Percentiles rank a stretch among this genome's conserved stretches.
Conservation (phyloP, 495 filamentous ascomycete species). For the Tuber melanosporum region DNA sequence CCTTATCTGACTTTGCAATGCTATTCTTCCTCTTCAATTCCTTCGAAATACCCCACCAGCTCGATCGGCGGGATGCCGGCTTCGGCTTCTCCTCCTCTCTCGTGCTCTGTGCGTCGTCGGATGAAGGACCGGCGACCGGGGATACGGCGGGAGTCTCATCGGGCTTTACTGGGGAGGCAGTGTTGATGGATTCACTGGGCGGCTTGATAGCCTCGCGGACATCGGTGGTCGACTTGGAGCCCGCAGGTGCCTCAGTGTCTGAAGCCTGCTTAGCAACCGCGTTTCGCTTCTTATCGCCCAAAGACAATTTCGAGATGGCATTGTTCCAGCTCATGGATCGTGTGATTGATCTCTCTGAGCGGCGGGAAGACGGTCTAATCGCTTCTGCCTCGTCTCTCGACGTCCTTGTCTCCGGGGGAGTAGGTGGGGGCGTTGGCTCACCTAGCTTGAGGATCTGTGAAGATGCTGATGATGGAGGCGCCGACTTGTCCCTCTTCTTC, state of each 20-base stretch:
- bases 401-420: constrained; percentile 30
- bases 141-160: constrained; percentile 46
- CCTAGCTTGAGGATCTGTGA: constrained; percentile 34
- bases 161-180: constrained; percentile 14
- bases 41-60: constrained; percentile 24
- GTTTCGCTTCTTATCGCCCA: constrained; percentile 31
- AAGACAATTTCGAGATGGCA: constrained; percentile 24
- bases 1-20: constrained; percentile 26
- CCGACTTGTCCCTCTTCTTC: constrained; percentile 27
- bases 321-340: constrained; percentile 35
- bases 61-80: constrained; percentile 40
- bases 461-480: constrained; percentile 21
- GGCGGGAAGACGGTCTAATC: constrained; percentile 29
- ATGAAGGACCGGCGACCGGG: constrained; percentile 50
- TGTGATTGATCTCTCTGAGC: constrained; percentile 31
- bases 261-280: constrained; percentile 34
- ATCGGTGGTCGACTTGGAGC: constrained; percentile 8
- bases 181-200: background rate
- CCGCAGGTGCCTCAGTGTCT: constrained; percentile 29
- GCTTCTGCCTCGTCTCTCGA: constrained; percentile 21
- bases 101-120: constrained; percentile 51
- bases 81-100: constrained; percentile 49
- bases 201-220: constrained; percentile 4
- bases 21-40: constrained; percentile 27
- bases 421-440: constrained; percentile 39